phyloP scores from a whole-genome alignment of 179 eudicot species.

The Spinacia oleracea region DNA sequence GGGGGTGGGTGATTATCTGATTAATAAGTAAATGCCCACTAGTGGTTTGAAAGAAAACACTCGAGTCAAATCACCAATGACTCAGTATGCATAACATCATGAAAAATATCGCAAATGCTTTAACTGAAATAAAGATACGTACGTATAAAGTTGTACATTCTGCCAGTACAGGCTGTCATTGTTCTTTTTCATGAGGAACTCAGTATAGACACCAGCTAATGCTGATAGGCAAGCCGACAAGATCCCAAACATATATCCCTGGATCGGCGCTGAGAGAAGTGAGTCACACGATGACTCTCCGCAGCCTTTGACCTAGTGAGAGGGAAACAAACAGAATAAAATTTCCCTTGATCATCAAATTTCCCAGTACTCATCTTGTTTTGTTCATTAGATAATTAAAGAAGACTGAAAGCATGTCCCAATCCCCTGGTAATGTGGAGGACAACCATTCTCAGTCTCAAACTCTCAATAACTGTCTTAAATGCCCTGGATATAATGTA shows the following conservation, averaged over 20 bases:
- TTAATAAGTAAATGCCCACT: background rate
- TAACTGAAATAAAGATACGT: constrained; percentile 40
- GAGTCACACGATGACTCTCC: constrained; percentile 90
- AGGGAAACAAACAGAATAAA: background rate
- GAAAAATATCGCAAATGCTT: constrained; percentile 12
- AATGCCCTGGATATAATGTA: background rate
- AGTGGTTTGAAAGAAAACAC: background rate
- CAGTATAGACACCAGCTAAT: constrained; percentile 93
- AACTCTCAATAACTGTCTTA: background rate
- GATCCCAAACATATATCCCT: constrained; percentile 88
- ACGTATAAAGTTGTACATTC: constrained; percentile 92
- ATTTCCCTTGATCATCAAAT: no score
- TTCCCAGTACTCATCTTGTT: no score
- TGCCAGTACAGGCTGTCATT: constrained; percentile 94
- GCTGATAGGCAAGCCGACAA: constrained; percentile 96
- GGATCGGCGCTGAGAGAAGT: constrained; percentile 86
- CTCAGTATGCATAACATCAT: constrained; percentile 8
- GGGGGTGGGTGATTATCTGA: background rate
- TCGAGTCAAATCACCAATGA: background rate
- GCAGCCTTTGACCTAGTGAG: constrained; percentile 79
- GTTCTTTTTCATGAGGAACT: constrained; percentile 95
- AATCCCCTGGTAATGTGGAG: background rate
- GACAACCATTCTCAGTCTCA: background rate
- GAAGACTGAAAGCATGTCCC: background rate
- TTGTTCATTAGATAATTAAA: background rate